Base-by-base conservation (phyloP, 2,329 filamentous ascomycete genomes). In the Aspergillus sp. region DNA sequence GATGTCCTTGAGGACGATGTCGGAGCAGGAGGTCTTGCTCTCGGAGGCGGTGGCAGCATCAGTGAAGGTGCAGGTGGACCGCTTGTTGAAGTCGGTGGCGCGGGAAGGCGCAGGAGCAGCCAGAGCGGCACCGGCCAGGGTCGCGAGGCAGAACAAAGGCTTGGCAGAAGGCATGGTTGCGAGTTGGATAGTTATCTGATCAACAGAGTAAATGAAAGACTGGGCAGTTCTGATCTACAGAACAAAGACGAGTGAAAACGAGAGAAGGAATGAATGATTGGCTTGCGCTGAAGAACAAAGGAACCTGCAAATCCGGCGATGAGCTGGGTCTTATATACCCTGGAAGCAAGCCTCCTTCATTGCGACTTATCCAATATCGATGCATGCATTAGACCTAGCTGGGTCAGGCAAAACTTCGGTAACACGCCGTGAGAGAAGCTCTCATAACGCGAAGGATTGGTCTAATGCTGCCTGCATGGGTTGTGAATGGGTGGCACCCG, bases 41-140 rank as follows among this genome's bases (percentile, higher is more conserved):
- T 55, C 53, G 39, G 53, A 55, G 25, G 53, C 53, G 10, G 27
- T 27, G 15, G 53, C 53, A n/a, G 53, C 53, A 44, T 42, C 41
- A 21, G 53, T 55, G 39, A 55, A 55, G 19, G 53, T 55, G 53
- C 53, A 55, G 53, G 39, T 47, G 53, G 53, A 55, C 13, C 53
- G 53, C 53, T 55, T 55, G 53, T 8, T 30, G 25, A 55, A 55
- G 4, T 44, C 53, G 8, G 53, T 47, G 41, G 39, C 53, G 17
- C 53, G 53, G 6, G 47, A 50, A 50, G 53, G 41, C 8, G 53
- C 53, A 47, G 53, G 53, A 25, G 53, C 53, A 47, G 53, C 53
- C 25, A 55, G 39, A 13, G 53, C 53, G 41, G 53, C 23, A 15
- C 39, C 52, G 41, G 41, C 41, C 25, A 55, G 39, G 53, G 53